phyloP scores from a whole-genome alignment of 208 protist species.

The Acanthamoeba polyphaga region DNA sequence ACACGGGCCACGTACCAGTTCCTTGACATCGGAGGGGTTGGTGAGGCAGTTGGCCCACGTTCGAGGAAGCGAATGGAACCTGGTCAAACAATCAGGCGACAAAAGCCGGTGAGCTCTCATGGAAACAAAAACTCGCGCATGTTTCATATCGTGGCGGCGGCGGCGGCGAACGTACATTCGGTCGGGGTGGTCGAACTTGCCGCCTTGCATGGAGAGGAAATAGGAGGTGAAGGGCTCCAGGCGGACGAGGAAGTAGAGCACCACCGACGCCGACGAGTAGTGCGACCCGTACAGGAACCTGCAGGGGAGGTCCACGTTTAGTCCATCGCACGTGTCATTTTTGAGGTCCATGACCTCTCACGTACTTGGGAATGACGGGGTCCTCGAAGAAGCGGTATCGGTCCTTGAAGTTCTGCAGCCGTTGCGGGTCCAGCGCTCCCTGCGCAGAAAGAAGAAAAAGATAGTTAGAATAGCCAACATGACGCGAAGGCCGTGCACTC shows the following conservation, averaged over 20 bases:
- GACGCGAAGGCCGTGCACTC: neutral
- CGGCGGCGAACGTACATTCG: slow-evolving; percentile 83
- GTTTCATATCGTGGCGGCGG: neutral
- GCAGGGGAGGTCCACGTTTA: neutral
- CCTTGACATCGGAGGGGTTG: slow-evolving; percentile 94
- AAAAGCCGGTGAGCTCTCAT: neutral
- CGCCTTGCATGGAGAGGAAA: slow-evolving; percentile 88
- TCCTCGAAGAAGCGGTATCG: slow-evolving; percentile 66
- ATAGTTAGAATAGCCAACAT: neutral
- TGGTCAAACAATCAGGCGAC: slow-evolving; percentile 88
- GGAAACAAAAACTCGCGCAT: neutral
- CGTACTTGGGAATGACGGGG: slow-evolving; percentile 66
- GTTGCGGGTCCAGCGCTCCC: slow-evolving; percentile 33
- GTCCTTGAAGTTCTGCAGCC: slow-evolving; percentile 40
- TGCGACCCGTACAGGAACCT: slow-evolving; percentile 99
- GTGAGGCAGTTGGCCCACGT: slow-evolving; percentile 91
- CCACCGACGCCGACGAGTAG: slow-evolving; percentile 97
- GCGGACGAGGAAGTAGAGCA: slow-evolving; percentile 98
- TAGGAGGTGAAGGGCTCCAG: slow-evolving; percentile 98
- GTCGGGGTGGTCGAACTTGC: slow-evolving; percentile 73
- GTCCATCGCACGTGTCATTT: no score
- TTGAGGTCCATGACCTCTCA: neutral
- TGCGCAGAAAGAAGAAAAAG: neutral
- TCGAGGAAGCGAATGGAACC: slow-evolving; percentile 96
- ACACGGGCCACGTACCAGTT: slow-evolving; percentile 42